phyloP scores from a whole-genome alignment of 1,284 basidiomycete genomes.

The Inonotus obliquus region DNA sequence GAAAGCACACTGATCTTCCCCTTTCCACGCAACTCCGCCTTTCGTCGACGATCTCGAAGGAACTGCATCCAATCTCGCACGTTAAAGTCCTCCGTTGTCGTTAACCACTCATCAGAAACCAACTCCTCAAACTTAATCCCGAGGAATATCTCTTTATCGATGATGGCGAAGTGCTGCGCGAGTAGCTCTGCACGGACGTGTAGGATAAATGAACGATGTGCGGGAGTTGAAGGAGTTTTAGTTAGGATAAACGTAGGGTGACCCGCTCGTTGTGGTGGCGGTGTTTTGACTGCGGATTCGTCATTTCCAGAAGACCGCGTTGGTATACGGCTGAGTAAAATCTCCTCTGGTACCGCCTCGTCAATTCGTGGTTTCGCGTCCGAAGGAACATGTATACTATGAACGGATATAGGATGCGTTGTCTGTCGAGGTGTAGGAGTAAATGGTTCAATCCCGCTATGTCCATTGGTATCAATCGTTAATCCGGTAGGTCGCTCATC shows the following conservation, averaged over 20 bases:
- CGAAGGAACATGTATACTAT: background rate
- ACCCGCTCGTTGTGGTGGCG: slow-evolving; percentile 25
- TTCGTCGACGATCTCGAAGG: slow-evolving; percentile 70
- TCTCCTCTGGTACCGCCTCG: slow-evolving; percentile 62
- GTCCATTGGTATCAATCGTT: slow-evolving; percentile 1
- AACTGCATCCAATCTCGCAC: slow-evolving; percentile 82
- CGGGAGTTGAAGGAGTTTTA: slow-evolving; percentile 25
- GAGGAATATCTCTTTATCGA: slow-evolving; percentile 84
- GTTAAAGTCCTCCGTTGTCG: slow-evolving; percentile 53
- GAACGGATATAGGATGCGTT: slow-evolving; percentile 7
- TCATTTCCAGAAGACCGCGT: slow-evolving; percentile 34
- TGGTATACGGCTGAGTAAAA: slow-evolving; percentile 53
- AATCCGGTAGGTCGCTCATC: slow-evolving; percentile 16
- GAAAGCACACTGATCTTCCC: slow-evolving; percentile 67
- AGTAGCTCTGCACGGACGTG: slow-evolving; percentile 54
- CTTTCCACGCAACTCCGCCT: slow-evolving; percentile 51
- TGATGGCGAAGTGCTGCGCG: slow-evolving; percentile 80
- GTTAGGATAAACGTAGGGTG: slow-evolving; percentile 19
- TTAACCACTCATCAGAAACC: slow-evolving; percentile 63
- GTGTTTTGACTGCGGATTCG: slow-evolving; percentile 28
- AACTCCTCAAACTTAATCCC: slow-evolving; percentile 82
- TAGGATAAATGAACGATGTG: slow-evolving; percentile 66
- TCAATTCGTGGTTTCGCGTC: slow-evolving; percentile 51
- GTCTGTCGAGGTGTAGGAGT: slow-evolving; percentile 20
- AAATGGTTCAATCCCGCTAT: slow-evolving; percentile 7